Percentiles rank a stretch among this genome's conserved stretches.
phyloP scores from a whole-genome alignment of 1,284 basidiomycete species.

The Golubevia sp. region DNA sequence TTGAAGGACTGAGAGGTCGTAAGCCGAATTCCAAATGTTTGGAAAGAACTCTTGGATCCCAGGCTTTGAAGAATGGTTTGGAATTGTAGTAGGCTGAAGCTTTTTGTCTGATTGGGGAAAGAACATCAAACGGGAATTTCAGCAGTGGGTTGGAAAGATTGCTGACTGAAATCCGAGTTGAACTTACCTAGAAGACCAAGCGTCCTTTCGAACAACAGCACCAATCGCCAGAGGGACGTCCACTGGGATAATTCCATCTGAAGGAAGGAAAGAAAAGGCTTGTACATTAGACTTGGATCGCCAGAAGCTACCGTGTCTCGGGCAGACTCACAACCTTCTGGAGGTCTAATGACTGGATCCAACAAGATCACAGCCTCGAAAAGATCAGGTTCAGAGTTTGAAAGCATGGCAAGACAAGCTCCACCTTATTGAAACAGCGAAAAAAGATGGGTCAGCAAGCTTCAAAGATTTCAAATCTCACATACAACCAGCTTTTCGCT shows the following conservation, averaged over 20 bases:
- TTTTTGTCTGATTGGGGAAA: no score
- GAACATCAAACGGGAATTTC: neutral
- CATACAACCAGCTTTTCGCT: no score
- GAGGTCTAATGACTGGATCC: conserved; percentile 73
- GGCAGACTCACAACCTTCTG: conserved; percentile 29
- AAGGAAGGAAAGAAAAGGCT: conserved; percentile 2
- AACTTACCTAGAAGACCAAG: conserved; percentile 70
- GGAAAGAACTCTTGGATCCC: conserved; percentile 74
- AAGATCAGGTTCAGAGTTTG: conserved; percentile 70
- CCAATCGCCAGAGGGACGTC: conserved; percentile 59
- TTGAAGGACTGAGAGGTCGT: conserved; percentile 14
- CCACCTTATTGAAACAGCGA: conserved; percentile 1
- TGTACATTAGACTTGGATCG: conserved; percentile 4
- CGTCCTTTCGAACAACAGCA: conserved; percentile 70
- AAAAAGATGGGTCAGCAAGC: no score
- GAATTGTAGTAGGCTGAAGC: conserved; percentile 64
- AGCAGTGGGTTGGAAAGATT: no score
- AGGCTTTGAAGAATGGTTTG: conserved; percentile 73
- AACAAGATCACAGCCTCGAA: conserved; percentile 77
- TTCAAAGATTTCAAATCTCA: no score
- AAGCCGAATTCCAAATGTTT: conserved; percentile 74
- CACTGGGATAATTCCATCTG: conserved; percentile 12
- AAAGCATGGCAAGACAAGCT: conserved; percentile 65
- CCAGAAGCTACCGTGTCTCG: conserved; percentile 25
- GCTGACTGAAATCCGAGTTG: no score